phyloP scores from a whole-genome alignment of 208 protist genomes.

The Entamoeba invadens region DNA sequence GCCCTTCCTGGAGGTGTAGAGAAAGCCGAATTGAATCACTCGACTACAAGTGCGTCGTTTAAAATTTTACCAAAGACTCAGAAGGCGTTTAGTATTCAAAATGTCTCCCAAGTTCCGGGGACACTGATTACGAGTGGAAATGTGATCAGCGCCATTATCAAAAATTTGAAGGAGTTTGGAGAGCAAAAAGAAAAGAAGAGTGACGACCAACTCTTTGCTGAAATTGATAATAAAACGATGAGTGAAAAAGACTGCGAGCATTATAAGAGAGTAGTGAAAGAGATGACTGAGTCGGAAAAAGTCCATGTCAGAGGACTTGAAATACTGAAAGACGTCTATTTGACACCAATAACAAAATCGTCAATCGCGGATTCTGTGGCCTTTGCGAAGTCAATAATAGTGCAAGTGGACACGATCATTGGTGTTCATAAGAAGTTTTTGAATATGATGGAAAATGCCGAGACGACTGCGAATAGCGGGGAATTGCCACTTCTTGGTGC shows the following conservation, averaged over 20 bases:
- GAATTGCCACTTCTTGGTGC: background rate
- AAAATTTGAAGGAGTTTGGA: background rate
- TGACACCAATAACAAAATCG: background rate
- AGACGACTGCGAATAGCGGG: background rate
- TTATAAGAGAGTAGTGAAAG: background rate
- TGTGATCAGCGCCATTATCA: background rate
- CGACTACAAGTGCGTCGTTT: background rate
- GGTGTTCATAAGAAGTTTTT: background rate
- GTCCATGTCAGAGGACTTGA: background rate
- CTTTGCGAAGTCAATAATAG: background rate
- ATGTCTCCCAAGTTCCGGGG: background rate
- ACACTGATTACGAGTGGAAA: background rate
- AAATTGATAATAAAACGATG: background rate
- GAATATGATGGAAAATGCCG: background rate
- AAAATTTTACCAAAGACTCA: background rate
- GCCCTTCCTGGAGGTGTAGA: background rate
- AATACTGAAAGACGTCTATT: background rate
- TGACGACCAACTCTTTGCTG: background rate
- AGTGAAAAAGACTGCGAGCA: background rate
- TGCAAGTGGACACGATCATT: background rate
- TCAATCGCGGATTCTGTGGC: background rate
- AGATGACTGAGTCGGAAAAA: background rate
- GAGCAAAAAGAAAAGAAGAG: background rate
- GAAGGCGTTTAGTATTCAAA: background rate
- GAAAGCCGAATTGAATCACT: background rate